Base-by-base conservation (phyloP, 768 basidiomycete species). In the Peribolospora kevripleyi region DNA sequence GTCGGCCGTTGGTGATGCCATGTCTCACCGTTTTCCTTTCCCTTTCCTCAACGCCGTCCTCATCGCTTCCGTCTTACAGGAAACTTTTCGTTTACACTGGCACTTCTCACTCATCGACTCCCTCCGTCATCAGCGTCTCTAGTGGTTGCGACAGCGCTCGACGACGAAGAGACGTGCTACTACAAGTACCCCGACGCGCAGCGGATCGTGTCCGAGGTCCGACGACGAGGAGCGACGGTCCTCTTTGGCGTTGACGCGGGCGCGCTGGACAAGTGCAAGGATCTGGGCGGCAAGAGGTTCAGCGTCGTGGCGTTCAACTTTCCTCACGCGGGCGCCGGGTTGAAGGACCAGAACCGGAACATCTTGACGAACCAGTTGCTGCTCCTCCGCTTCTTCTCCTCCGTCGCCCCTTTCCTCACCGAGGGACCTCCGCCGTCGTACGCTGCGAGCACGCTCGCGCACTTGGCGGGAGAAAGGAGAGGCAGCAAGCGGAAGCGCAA, bases 261-360 rank as follows among this genome's bases (percentile, higher is more conserved):
- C 6, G 74, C 70, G 55, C 67, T 97, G 42, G 80, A 80, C 54
- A 81, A 73, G 58, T 67, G 70, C 45, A 56, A 73, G 5, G 64
- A 66, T 5, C 66, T 90, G 49, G 45, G 53, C 13, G 48, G 48
- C 9, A 37, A 47, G 39, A 74, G 68, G 54, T 82, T 81, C 75
- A 81, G 86, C 67, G 76, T 75, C 58, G 75, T 95, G 55, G 77
- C 84, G 6, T 95, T 86, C 80, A 93, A 97, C 66, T 97, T 95
- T 65, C 91, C 91, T 56, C 91, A 97, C 70, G 82, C 82, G 62
- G 71, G 71, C 42, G 67, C 68, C 10, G 86, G 90, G 3, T 88
- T 95, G 58, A 76, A 82, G 36, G 86, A 95, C 66, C 86, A 90
- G 67, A 82, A 90, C 63, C 76, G 90, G 51, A 97, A 93, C 68